Conservation (phyloP, 257 asterid genomes). For the Echium plantagineum region DNA sequence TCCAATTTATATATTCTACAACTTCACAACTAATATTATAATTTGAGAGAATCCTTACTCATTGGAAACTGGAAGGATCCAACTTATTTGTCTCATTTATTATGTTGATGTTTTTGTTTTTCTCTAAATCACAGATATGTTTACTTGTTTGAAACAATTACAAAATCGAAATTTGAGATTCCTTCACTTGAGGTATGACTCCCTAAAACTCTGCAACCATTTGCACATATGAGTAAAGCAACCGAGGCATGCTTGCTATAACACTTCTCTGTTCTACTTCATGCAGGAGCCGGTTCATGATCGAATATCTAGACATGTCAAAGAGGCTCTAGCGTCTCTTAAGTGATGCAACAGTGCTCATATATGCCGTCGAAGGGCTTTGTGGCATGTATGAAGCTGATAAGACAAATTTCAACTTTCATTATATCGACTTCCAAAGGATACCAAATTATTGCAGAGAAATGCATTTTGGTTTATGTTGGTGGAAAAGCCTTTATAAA, state of each 20-base stretch:
- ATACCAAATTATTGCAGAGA: too few relatives aligned
- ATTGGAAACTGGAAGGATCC: neutral
- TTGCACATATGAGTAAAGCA: too few relatives aligned
- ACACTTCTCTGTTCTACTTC: constrained; percentile 1
- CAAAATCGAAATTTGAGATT: constrained; percentile 49
- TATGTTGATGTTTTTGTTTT: constrained; percentile 1
- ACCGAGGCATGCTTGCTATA: neutral
- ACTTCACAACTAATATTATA: neutral
- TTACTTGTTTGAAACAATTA: constrained; percentile 74
- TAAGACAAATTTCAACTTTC: too few relatives aligned
- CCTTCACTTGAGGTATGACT: constrained; percentile 43
- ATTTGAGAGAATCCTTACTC: neutral
- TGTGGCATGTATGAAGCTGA: too few relatives aligned
- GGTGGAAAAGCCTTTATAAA: too few relatives aligned
- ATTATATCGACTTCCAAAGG: neutral
- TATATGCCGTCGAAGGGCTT: too few relatives aligned
- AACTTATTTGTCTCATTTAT: neutral
- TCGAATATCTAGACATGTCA: constrained; percentile 60
- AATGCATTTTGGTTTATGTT: too few relatives aligned
- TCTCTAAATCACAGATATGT: constrained; percentile 83
- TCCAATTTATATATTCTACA: neutral
- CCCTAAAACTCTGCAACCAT: neutral
- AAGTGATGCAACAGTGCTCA: constrained; percentile 8
- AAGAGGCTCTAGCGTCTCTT: constrained; percentile 43
- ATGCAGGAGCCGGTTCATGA: constrained; percentile 74